These are phyloP conservation scores for Botrytis sinoallii DNA, from an alignment of 2,329 filamentous ascomycete species.

Conservation along the genomic window DNA sequence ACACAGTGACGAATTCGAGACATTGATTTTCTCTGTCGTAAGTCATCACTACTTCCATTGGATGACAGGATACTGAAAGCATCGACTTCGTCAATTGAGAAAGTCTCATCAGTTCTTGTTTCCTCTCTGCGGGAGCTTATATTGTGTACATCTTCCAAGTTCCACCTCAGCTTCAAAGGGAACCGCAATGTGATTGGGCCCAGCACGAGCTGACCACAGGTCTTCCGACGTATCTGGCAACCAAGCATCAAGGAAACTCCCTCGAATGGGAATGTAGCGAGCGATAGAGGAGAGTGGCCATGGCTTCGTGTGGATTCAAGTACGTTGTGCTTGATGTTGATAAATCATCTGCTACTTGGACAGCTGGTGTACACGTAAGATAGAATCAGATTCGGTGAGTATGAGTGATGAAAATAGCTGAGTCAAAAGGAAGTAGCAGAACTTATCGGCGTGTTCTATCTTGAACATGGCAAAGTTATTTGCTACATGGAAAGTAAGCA, in stretches of 20 bases:
- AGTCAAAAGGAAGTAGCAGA: neutral
- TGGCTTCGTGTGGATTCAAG: neutral
- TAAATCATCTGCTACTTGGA: neutral
- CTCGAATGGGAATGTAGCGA: neutral
- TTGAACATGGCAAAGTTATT: fast-evolving
- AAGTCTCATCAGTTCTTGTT: neutral
- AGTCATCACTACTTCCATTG: neutral
- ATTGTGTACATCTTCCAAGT: neutral
- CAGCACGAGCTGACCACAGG: neutral
- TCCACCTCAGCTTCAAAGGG: neutral
- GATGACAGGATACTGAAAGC: neutral
- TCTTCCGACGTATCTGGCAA: neutral
- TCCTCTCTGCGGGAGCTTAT: neutral
- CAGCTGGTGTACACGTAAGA: neutral
- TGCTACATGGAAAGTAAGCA: neutral
- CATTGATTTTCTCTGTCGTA: neutral
- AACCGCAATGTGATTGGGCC: neutral
- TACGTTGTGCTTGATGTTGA: neutral
- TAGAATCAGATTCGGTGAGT: neutral
- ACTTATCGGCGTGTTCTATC: neutral
- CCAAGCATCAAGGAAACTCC: neutral
- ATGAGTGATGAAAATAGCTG: neutral
- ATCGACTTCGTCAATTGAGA: neutral
- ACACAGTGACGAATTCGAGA: neutral
- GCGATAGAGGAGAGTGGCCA: neutral